Conservation (phyloP, 2,329 filamentous ascomycete genomes). For the Apiospora sp. region DNA sequence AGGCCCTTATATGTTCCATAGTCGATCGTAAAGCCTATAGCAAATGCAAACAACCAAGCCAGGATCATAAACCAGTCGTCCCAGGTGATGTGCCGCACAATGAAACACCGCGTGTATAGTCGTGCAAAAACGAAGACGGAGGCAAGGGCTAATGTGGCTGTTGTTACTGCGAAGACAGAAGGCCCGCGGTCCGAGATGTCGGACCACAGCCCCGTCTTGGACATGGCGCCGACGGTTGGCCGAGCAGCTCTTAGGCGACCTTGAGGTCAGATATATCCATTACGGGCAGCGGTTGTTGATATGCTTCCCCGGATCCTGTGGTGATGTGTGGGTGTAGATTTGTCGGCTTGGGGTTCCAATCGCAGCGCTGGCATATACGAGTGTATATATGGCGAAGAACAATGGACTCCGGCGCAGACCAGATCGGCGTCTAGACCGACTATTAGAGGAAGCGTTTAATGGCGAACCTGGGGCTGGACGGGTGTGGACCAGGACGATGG, state of each 20-base stretch:
- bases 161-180: slow-evolving; percentile 74
- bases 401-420: not conserved
- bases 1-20: slow-evolving; percentile 70
- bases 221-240: slow-evolving; percentile 19
- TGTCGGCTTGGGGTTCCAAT: not conserved
- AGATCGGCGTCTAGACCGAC: slow-evolving; percentile 16
- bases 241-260: slow-evolving; percentile 16
- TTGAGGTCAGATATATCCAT: slow-evolving; percentile 18
- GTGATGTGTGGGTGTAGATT: not conserved
- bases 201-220: slow-evolving; percentile 30
- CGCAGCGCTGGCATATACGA: not conserved
- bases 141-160: slow-evolving; percentile 71
- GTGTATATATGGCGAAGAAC: not conserved
- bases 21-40: slow-evolving; percentile 71
- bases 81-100: slow-evolving; percentile 75
- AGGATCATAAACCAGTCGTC: slow-evolving; percentile 85
- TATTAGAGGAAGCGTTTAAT: not conserved
- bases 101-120: slow-evolving; percentile 73
- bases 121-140: slow-evolving; percentile 79
- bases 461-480: not conserved
- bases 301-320: not conserved
- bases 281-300: slow-evolving; percentile 11
- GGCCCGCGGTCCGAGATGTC: slow-evolving; percentile 60
- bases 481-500: slow-evolving; percentile 17
- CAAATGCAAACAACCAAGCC: slow-evolving; percentile 78